Evolutionary conservation across 1,284 basidiomycete genomes (phyloP).

Genomic region (Naganishia sp.): DNA sequence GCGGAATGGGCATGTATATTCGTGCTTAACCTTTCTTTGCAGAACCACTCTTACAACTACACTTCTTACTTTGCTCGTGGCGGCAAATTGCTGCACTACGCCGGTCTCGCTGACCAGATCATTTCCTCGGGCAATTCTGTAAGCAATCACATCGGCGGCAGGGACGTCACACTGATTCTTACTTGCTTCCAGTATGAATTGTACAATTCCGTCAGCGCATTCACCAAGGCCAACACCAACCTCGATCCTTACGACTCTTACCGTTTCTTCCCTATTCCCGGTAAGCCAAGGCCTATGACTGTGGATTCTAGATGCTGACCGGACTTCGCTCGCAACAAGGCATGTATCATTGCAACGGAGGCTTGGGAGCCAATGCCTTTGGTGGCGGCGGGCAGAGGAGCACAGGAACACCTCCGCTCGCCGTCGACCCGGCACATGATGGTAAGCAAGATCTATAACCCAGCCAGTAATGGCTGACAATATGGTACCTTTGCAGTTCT

Average conservation of each 20-base stretch:
- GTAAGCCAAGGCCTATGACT: slow-evolving; percentile 52
- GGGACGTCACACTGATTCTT: neutral
- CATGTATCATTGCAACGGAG: slow-evolving; percentile 25
- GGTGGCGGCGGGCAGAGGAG: slow-evolving; percentile 17
- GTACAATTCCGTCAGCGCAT: slow-evolving; percentile 49
- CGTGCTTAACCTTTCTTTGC: neutral
- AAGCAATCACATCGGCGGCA: neutral
- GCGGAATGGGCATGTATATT: too few relatives aligned
- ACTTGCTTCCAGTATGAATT: slow-evolving; percentile 42
- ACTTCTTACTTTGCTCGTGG: slow-evolving; percentile 42
- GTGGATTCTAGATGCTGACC: neutral
- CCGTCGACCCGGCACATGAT: slow-evolving; percentile 6
- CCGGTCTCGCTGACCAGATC: slow-evolving; percentile 47
- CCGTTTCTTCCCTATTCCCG: slow-evolving; percentile 55
- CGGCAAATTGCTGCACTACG: slow-evolving; percentile 51
- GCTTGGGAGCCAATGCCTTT: slow-evolving; percentile 14
- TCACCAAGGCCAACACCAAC: slow-evolving; percentile 39
- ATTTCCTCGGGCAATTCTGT: slow-evolving; percentile 49
- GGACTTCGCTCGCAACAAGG: slow-evolving; percentile 17
- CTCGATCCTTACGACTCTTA: slow-evolving; percentile 51
- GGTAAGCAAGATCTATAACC: neutral
- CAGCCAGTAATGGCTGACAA: neutral
- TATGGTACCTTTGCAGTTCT: slow-evolving; percentile 36
- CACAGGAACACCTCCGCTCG: slow-evolving; percentile 4
- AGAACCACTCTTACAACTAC: slow-evolving; percentile 43